Evolutionary conservation across 2,329 filamentous ascomycete genomes (phyloP).

Genomic region (Alternaria dauci): DNA sequence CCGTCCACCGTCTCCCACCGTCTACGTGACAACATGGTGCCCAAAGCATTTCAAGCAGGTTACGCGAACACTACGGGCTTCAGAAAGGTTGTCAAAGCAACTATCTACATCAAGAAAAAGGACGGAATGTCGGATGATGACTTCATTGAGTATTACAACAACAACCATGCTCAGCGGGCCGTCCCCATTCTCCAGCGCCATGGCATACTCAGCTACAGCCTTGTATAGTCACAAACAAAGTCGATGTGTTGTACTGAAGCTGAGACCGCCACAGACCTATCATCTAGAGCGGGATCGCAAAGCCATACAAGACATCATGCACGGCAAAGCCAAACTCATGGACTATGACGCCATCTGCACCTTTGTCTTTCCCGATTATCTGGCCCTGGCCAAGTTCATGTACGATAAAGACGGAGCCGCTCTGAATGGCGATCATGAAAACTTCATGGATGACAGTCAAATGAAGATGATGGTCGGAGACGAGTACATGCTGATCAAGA

Average conservation of each 20-base stretch:
- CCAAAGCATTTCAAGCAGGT: slow-evolving; percentile 57
- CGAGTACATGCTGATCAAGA: slow-evolving; percentile 53
- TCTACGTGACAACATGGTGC: slow-evolving; percentile 46
- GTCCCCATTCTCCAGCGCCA: slow-evolving; percentile 56
- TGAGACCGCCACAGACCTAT: slow-evolving; percentile 50
- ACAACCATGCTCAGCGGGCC: slow-evolving; percentile 55
- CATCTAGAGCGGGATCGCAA: slow-evolving; percentile 56
- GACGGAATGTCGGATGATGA: slow-evolving; percentile 55
- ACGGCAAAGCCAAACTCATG: slow-evolving; percentile 54
- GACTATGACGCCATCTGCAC: slow-evolving; percentile 60
- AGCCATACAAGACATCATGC: slow-evolving; percentile 56
- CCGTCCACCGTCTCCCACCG: slow-evolving; percentile 12
- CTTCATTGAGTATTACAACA: slow-evolving; percentile 58
- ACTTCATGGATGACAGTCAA: slow-evolving; percentile 52
- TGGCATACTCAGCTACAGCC: slow-evolving; percentile 56
- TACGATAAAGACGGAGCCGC: slow-evolving; percentile 57
- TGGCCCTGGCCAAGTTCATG: slow-evolving; percentile 56
- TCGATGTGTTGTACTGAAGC: neutral
- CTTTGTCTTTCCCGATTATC: slow-evolving; percentile 58
- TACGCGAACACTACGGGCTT: slow-evolving; percentile 56
- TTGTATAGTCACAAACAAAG: slow-evolving; percentile 43
- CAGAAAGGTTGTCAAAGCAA: slow-evolving; percentile 58
- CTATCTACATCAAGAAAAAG: slow-evolving; percentile 58
- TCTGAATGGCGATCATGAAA: slow-evolving; percentile 47
- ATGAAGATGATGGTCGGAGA: slow-evolving; percentile 59